phyloP scores from a whole-genome alignment of 306 rosid species.

The Vachellia collinsii region DNA sequence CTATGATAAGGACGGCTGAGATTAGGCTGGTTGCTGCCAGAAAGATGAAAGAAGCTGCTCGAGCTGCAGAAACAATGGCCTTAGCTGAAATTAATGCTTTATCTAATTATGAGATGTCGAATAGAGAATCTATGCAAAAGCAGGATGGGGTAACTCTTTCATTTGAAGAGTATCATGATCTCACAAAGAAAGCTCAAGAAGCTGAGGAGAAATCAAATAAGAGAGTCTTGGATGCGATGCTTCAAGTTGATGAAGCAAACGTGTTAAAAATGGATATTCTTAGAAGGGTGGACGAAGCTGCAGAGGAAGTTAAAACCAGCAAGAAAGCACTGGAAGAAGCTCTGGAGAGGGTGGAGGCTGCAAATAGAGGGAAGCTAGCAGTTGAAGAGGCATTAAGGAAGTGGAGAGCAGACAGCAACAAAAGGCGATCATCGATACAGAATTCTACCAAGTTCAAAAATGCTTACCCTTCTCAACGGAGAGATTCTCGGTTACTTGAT shows the following conservation, averaged over 20 bases:
- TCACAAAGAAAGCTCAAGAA: constrained; percentile 60
- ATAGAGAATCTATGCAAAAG: constrained; percentile 45
- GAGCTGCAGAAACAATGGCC: constrained; percentile 84
- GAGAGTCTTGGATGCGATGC: constrained; percentile 71
- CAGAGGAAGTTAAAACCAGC: constrained; percentile 78
- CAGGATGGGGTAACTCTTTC: constrained; percentile 69
- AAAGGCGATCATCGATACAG: constrained; percentile 60
- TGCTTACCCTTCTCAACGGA: constrained; percentile 52
- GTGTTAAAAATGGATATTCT: constrained; percentile 65
- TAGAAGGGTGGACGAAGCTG: constrained; percentile 77
- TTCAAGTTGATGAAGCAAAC: constrained; percentile 71
- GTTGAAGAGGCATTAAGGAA: constrained; percentile 89
- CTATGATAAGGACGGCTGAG: constrained; percentile 79
- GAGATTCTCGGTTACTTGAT: constrained; percentile 57
- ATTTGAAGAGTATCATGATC: constrained; percentile 68
- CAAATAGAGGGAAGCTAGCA: constrained; percentile 77
- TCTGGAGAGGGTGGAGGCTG: constrained; percentile 81
- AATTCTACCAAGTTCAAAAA: constrained; percentile 75
- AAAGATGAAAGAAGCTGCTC: constrained; percentile 95
- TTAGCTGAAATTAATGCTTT: constrained; percentile 73
- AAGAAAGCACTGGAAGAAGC: constrained; percentile 81
- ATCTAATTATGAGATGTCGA: constrained; percentile 30
- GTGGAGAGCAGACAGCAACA: constrained; percentile 79
- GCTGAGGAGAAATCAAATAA: constrained; percentile 69
- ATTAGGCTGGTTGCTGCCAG: constrained; percentile 80